Conservation (phyloP, 2,329 filamentous ascomycete species). For the Diplocarpon rosae region DNA sequence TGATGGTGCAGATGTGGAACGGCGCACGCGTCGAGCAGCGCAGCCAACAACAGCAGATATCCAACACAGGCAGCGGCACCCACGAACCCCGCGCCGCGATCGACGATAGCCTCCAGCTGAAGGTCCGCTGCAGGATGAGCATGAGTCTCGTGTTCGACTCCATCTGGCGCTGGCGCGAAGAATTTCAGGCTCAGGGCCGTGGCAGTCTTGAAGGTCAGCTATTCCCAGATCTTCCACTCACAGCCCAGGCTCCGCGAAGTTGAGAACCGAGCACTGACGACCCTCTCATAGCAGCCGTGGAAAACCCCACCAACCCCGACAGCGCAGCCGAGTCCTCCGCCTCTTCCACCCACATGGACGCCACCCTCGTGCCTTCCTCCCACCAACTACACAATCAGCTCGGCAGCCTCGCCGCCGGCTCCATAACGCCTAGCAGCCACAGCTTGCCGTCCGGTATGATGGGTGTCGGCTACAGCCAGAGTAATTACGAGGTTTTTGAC, state of each 20-base stretch:
- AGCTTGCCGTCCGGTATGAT: constrained; percentile 21
- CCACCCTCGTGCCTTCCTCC: constrained; percentile 38
- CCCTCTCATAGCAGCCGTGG: constrained; percentile 48
- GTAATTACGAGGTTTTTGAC: constrained; percentile 81
- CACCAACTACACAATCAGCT: constrained; percentile 23
- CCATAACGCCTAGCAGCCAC: constrained; percentile 19
- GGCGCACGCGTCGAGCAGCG: constrained; percentile 31
- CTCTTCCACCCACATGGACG: constrained; percentile 54
- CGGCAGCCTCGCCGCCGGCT: constrained; percentile 8
- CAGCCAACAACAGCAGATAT: constrained; percentile 32
- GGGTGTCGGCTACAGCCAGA: constrained; percentile 45
- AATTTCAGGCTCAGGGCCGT: constrained; percentile 61
- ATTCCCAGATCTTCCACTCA: constrained; percentile 6
- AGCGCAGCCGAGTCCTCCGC: constrained; percentile 63
- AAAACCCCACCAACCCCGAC: constrained; percentile 79
- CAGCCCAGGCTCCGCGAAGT: not conserved
- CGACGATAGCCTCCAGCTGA: constrained; percentile 65
- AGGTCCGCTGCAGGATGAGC: constrained; percentile 73
- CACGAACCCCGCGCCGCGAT: constrained; percentile 27
- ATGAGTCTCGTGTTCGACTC: constrained; percentile 80
- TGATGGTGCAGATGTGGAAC: constrained; percentile 85
- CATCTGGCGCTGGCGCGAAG: constrained; percentile 76
- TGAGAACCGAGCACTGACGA: constrained; percentile 8
- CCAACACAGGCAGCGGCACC: constrained; percentile 26
- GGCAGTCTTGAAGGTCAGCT: constrained; percentile 59